Base-by-base conservation (phyloP, 1,284 basidiomycete species). In the Malassezia vespertilionis region DNA sequence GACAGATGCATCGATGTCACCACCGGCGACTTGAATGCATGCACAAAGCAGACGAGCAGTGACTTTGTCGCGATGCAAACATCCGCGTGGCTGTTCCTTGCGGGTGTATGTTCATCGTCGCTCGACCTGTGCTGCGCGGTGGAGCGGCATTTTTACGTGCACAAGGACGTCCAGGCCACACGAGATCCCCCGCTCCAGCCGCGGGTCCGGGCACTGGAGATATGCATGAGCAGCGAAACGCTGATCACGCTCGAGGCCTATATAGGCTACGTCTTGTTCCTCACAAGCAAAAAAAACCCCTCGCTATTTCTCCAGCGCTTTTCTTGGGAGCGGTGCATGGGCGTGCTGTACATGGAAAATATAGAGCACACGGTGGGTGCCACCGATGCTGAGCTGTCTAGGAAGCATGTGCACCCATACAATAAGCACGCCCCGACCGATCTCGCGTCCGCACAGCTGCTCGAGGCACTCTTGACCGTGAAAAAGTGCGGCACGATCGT, bases 291-390 rank as follows among this genome's bases (percentile, higher is more conserved):
- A 5, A 11, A 24, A 10, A 31, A 31, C 14, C 24, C 27, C 32
- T 31, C 11, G 39, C 22, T 48, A 15, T 23, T 41, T 11, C 27
- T 42, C 11, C 6, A 10, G 17, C 39, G 46, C n/a, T 48, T 48
- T 27, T 38, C 39, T 5, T 11, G 22, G 22, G 39, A 42, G 20
- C 15, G 22, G 9, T 46, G 37, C 17, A 39, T 33, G 1, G 45
- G 45, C 12, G 22, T 41, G 4, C 27, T 45, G 20, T 39, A n/a
- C n/a, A n/a, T n/a, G n/a, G n/a, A n/a, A n/a, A n/a, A n/a, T n/a
- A n/a, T n/a, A n/a, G n/a, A n/a, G n/a, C n/a, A n/a, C n/a, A n/a
- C n/a, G n/a, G n/a, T n/a, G n/a, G n/a, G n/a, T n/a, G n/a, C n/a
- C n/a, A n/a, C n/a, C n/a, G n/a, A n/a, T n/a, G n/a, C n/a, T n/a